Percentiles rank a stretch among this genome's conserved stretches.
phyloP scores from a whole-genome alignment of 2,329 filamentous ascomycete genomes.

The Sclerotinia subarctica region DNA sequence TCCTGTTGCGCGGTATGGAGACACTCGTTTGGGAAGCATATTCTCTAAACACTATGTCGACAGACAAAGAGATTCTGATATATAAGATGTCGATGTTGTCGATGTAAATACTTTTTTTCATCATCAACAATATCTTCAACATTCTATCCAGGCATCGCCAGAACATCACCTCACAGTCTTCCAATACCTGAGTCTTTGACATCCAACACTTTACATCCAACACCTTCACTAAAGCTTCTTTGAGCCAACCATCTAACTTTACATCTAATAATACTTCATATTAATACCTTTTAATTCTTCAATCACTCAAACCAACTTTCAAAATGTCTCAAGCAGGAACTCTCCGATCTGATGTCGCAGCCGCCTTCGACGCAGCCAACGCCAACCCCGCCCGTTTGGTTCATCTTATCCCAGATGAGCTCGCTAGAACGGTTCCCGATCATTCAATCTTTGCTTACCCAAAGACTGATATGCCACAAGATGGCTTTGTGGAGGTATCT shows the following conservation, averaged over 20 bases:
- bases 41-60: neutral
- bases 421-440: constrained; percentile 25
- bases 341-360: constrained; percentile 17
- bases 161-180: constrained; percentile 9
- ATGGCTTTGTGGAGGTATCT: constrained; percentile 31
- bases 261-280: constrained; percentile 17
- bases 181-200: constrained; percentile 8
- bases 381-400: constrained; percentile 24
- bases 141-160: constrained; percentile 9
- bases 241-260: neutral
- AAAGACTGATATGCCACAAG: constrained; percentile 24
- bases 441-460: constrained; percentile 30
- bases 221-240: constrained; percentile 16
- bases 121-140: constrained; percentile 15
- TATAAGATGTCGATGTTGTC: constrained; percentile 8
- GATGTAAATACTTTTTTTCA: constrained; percentile 5
- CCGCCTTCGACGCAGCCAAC: constrained; percentile 17
- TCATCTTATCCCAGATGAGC: constrained; percentile 29
- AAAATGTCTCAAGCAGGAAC: constrained; percentile 25
- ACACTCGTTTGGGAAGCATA: constrained; percentile 4
- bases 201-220: neutral
- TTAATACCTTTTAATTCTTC: neutral
- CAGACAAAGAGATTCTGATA: neutral
- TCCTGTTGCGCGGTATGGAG: constrained; percentile 1
- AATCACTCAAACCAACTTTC: constrained; percentile 10